Percentiles rank a stretch among this genome's conserved stretches.
Evolutionary conservation across 352 stramenopile genomes (phyloP).

Genomic region (Phytophthora quininea): DNA sequence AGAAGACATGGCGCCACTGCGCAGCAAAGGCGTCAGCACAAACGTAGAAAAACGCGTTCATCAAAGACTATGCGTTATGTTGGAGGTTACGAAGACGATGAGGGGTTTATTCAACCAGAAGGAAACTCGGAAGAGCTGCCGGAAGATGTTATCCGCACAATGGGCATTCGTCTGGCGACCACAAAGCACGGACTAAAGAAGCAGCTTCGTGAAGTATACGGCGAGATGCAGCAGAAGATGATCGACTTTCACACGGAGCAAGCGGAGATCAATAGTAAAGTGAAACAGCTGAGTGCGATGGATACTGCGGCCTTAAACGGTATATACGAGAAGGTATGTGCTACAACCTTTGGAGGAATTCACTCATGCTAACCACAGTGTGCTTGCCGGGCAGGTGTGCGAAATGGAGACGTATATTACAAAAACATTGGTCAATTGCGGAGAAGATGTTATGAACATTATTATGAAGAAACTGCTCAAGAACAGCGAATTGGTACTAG

Average conservation of each 20-base stretch:
- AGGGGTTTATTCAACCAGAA: constrained; percentile 87
- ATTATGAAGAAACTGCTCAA: constrained; percentile 54
- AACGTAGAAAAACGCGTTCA: constrained; percentile 17
- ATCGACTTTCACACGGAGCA: constrained; percentile 41
- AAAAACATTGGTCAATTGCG: constrained; percentile 56
- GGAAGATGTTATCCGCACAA: constrained; percentile 73
- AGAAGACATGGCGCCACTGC: not conserved
- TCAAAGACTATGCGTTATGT: constrained; percentile 56
- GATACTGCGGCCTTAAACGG: constrained; percentile 30
- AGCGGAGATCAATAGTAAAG: constrained; percentile 17
- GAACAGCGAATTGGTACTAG: constrained; percentile 43
- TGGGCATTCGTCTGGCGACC: constrained; percentile 45
- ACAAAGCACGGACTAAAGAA: constrained; percentile 41
- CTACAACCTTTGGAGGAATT: not conserved
- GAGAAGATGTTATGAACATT: constrained; percentile 77
- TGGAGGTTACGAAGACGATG: constrained; percentile 70
- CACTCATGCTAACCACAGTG: not conserved
- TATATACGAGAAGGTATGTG: constrained; percentile 37
- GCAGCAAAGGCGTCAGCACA: not conserved
- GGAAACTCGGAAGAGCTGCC: constrained; percentile 75
- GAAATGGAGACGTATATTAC: constrained; percentile 52
- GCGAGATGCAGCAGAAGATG: constrained; percentile 37
- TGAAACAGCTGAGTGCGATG: constrained; percentile 30
- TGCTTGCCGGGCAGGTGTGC: constrained; percentile 26
- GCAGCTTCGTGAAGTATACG: constrained; percentile 43